Evolutionary conservation across 2,329 filamentous ascomycete species (phyloP).

Genomic region (Fusarium torreyae): DNA sequence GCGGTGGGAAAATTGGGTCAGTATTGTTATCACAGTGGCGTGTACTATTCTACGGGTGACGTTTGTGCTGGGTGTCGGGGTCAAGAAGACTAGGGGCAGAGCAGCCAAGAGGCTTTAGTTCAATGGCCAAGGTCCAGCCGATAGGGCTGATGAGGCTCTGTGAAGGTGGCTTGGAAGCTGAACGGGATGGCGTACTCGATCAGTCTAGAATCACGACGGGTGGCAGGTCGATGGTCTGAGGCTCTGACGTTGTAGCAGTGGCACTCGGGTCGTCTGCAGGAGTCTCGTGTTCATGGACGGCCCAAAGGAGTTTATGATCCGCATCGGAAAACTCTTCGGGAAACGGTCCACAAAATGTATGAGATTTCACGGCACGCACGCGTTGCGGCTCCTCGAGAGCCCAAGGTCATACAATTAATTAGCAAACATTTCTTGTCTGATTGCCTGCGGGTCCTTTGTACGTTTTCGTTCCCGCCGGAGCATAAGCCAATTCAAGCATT

Average conservation of each 20-base stretch:
- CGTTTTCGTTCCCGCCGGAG: background rate
- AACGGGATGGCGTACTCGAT: background rate
- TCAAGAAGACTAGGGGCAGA: conserved; percentile 12
- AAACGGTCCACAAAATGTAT: conserved; percentile 13
- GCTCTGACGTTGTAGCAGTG: conserved; percentile 1
- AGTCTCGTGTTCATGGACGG: background rate
- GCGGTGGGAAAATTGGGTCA: conserved; percentile 38
- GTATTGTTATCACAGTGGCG: conserved; percentile 12
- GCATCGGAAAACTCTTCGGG: background rate
- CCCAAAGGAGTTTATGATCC: too few species aligned
- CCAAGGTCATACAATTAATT: background rate
- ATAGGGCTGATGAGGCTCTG: conserved; percentile 21
- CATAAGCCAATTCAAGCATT: conserved; percentile 17
- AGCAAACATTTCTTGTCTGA: conserved; percentile 5
- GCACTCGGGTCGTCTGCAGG: too few species aligned
- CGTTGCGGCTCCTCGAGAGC: too few species aligned
- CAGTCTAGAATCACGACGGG: background rate
- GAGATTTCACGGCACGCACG: background rate
- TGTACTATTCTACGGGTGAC: conserved; percentile 35
- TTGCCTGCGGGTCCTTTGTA: conserved; percentile 5
- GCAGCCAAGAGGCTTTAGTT: conserved; percentile 25
- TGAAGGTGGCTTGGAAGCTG: conserved; percentile 10
- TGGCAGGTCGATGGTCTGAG: background rate
- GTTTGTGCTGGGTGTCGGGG: conserved; percentile 37
- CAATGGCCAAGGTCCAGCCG: background rate